Evolutionary conservation across 2,329 filamentous ascomycete genomes (phyloP), one percentile per base, ranked within the genome.

Genomic region (Daldinia sp.): DNA sequence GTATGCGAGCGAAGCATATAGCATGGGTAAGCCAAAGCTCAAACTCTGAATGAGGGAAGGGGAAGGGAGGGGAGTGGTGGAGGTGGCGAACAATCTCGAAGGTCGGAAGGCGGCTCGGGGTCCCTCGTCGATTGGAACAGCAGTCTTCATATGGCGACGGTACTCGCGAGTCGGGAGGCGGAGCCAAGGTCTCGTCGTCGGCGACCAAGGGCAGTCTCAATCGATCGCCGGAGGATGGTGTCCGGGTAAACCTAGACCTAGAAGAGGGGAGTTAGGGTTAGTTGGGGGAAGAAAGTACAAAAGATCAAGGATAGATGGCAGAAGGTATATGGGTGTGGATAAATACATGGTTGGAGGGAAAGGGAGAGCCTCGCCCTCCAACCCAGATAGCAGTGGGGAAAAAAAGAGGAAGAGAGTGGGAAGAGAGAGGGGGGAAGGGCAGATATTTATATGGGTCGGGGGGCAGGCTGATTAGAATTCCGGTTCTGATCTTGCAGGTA

Each of bases 101-200:
- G 37, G 39, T 45, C 37, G 41, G 25, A 50, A 48, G 57, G 37
- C 39, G 49, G 19, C 17, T n/a, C n/a, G 1, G 29, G 19, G 34
- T n/a, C 13, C 19, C 56, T 23, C 41, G 39, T 32, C 25, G 49
- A 47, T 54, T 34, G 49, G 49, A 35, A 17, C 6, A 7, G 23
- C 41, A 37, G 58, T 51, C 61, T 55, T 27, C 1, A 7, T 15
- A 8, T 32, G n/a, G 39, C 19, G 50, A 52, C 23, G 50, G 17
- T 60, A 8, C 21, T 55, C 59, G 59, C 53, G 59, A 54, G 35
- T 50, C 41, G 59, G 47, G 51, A 58, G 60, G 55, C 56, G 35
- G 35, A n/a, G 30, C 37, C 43, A 48, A 17, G 21, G 27, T 54
- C 51, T 54, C 51, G 51, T 54, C 51, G 39, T 34, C 15, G 37